phyloP scores from a whole-genome alignment of 2,329 filamentous ascomycete genomes.

The Monascus ruber region DNA sequence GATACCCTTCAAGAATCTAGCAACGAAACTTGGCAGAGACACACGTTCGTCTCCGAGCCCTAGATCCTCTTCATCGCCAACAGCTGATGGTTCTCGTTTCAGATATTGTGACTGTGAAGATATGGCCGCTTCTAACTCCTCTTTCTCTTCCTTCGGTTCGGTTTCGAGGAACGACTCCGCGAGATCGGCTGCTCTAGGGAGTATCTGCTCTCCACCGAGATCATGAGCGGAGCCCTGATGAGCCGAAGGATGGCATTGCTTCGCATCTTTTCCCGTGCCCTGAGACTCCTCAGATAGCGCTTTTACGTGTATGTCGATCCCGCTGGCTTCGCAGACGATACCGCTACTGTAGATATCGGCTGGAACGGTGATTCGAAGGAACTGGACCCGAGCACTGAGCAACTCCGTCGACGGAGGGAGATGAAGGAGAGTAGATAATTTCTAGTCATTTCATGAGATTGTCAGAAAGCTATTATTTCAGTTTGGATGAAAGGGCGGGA shows the following conservation, averaged over 20 bases:
- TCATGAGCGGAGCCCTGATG: conserved; percentile 13
- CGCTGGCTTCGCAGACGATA: conserved; percentile 71
- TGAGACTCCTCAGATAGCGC: conserved; percentile 36
- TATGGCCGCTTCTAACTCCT: conserved; percentile 47
- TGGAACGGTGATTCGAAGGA: conserved; percentile 71
- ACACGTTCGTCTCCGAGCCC: conserved; percentile 43
- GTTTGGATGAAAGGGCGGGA: neutral
- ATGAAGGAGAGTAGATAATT: conserved; percentile 62
- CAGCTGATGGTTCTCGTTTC: conserved; percentile 38
- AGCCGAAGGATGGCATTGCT: conserved; percentile 6
- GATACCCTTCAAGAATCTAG: conserved; percentile 48
- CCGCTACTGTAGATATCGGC: conserved; percentile 79
- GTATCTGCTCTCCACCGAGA: conserved; percentile 14
- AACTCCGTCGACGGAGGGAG: conserved; percentile 63
- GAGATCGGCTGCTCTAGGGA: conserved; percentile 48
- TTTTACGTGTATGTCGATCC: conserved; percentile 59
- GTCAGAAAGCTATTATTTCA: neutral
- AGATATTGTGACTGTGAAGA: conserved; percentile 39
- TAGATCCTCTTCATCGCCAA: conserved; percentile 39
- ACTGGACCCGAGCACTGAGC: conserved; percentile 60
- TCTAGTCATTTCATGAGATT: conserved; percentile 40
- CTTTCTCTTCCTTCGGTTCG: conserved; percentile 46
- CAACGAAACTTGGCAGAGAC: conserved; percentile 48
- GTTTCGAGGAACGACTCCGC: conserved; percentile 50
- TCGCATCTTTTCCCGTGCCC: conserved; percentile 20